These are phyloP conservation scores for Babesia gibsoni DNA, from an alignment of 169 alveolate species.

Conservation along the genomic window DNA sequence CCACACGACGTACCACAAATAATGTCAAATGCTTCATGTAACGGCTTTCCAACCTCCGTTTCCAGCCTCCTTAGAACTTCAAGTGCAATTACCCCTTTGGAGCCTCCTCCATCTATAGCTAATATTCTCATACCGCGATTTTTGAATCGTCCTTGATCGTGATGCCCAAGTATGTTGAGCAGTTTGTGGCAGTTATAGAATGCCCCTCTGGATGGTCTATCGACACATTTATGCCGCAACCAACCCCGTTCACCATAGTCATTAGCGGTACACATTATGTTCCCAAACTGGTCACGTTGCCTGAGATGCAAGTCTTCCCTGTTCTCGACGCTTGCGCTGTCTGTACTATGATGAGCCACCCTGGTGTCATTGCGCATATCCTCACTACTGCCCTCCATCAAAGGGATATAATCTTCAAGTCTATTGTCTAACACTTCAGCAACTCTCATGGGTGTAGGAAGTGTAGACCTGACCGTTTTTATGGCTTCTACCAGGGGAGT, in stretches of 20 bases:
- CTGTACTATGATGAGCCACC: neutral
- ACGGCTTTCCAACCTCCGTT: conserved; percentile 55
- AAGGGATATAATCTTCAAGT: conserved; percentile 1
- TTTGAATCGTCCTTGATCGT: conserved; percentile 22
- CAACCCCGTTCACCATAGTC: conserved; percentile 36
- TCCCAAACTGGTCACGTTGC: conserved; percentile 6
- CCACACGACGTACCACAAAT: conserved; percentile 87
- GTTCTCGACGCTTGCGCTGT: neutral
- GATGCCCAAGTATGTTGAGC: conserved; percentile 57
- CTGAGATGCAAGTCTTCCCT: neutral
- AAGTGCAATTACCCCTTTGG: conserved; percentile 79
- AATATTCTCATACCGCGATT: conserved; percentile 71
- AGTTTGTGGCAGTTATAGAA: conserved; percentile 48
- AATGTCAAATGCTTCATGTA: conserved; percentile 79
- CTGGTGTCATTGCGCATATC: conserved; percentile 9
- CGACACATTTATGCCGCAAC: conserved; percentile 23
- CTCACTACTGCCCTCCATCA: conserved; percentile 28
- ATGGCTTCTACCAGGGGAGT: conserved; percentile 22
- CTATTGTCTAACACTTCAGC: conserved; percentile 23
- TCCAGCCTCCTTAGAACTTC: conserved; percentile 70
- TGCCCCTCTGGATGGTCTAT: conserved; percentile 27
- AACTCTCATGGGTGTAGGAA: neutral
- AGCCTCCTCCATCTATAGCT: conserved; percentile 85
- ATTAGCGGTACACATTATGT: neutral
- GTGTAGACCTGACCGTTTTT: neutral